A percentile compares a stretch with the other conserved stretches of the same genome.
Conservation (phyloP, 148 eudicot genomes). For the Spergularia marina region DNA sequence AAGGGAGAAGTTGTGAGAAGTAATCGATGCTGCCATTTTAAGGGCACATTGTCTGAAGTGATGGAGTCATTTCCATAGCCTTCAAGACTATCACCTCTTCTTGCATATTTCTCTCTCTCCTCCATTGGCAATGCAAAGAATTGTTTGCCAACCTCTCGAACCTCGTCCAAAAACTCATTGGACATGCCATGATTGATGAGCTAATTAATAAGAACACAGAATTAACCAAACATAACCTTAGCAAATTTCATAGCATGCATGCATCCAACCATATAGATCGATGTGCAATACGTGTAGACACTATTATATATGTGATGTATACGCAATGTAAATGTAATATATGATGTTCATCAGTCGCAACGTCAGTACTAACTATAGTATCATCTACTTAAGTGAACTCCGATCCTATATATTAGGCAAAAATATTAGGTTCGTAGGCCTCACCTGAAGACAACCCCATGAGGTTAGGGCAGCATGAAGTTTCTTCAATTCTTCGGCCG, state of each 20-base stretch:
- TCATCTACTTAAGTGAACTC: too few species aligned
- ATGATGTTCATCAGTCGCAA: too few species aligned
- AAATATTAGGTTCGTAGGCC: not conserved
- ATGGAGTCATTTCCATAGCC: constrained; percentile 17
- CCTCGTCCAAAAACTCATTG: not conserved
- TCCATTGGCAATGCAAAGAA: constrained; percentile 1
- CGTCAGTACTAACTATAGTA: too few species aligned
- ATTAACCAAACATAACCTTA: too few species aligned
- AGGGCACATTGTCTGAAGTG: constrained; percentile 7
- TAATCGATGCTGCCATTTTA: constrained; percentile 4
- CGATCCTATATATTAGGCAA: too few species aligned
- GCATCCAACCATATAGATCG: too few species aligned
- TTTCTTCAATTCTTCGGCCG: constrained; percentile 9
- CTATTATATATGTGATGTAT: too few species aligned
- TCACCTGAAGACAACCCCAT: constrained; percentile 22
- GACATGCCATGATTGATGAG: constrained; percentile 17
- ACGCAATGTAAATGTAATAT: too few species aligned
- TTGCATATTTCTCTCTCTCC: constrained; percentile 11
- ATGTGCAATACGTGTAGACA: too few species aligned
- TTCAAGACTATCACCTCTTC: not conserved
- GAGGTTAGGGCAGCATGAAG: constrained; percentile 15
- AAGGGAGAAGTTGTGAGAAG: constrained; percentile 7
- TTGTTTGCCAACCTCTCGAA: constrained; percentile 5
- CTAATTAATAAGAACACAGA: not conserved
- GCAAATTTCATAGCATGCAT: too few species aligned